Percentiles rank a stretch among this genome's conserved stretches.
Conservation (phyloP, 2,329 filamentous ascomycete genomes). For the Atkinsonella texensis region DNA sequence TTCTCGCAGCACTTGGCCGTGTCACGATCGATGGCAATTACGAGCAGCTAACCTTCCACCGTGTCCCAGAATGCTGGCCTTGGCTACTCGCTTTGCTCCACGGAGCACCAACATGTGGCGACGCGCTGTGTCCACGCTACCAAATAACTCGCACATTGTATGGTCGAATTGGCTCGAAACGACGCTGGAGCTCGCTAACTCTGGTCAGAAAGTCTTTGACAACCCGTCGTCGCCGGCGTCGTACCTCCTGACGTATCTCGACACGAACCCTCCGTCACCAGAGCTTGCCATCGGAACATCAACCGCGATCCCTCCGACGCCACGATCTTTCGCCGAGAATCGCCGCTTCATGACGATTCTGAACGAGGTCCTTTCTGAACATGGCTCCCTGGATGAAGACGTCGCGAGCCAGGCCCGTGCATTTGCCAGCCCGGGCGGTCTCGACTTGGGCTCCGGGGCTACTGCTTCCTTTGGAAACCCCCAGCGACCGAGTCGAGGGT, state of each 20-base stretch:
- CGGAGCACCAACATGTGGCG: constrained; percentile 11
- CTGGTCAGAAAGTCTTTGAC: constrained; percentile 44
- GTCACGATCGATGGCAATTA: neutral
- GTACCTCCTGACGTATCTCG: constrained; percentile 48
- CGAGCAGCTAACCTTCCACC: neutral
- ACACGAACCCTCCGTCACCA: constrained; percentile 41
- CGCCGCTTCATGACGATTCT: constrained; percentile 46
- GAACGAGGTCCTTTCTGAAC: constrained; percentile 40
- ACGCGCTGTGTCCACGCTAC: constrained; percentile 32
- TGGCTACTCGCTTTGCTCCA: constrained; percentile 14
- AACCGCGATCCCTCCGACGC: constrained; percentile 46
- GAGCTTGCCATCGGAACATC: constrained; percentile 48
- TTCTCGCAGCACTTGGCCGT: neutral
- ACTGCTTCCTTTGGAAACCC: constrained; percentile 30
- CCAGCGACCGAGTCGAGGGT: constrained; percentile 22
- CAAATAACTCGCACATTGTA: constrained; percentile 43
- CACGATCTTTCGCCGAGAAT: constrained; percentile 48
- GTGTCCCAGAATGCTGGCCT: constrained; percentile 14
- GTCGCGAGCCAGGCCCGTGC: constrained; percentile 45
- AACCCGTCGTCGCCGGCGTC: constrained; percentile 30
- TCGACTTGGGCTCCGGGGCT: constrained; percentile 40
- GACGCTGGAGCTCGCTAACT: neutral
- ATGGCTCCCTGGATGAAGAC: constrained; percentile 44
- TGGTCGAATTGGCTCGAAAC: constrained; percentile 4
- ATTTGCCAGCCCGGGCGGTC: constrained; percentile 45